Base-by-base conservation (phyloP, 2,329 filamentous ascomycete species). In the Apiospora phragmitis region DNA sequence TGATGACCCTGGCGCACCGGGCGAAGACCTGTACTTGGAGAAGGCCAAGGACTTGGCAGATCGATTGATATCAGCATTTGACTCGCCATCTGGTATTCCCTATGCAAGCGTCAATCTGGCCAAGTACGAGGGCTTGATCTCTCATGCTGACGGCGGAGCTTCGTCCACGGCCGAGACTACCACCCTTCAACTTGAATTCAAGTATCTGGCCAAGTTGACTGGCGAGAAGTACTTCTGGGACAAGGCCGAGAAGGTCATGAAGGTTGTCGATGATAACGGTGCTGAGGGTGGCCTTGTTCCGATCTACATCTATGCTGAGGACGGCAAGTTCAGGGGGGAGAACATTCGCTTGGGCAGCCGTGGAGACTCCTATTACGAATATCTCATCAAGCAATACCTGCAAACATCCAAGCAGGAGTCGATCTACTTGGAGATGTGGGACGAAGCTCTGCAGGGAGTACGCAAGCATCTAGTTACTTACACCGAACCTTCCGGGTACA, bases 351-450 rank as follows among this genome's bases (percentile, higher is more conserved):
- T 98, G 29, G 96, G 96, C 49, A 98, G 94, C 80, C 90, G 96
- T 72, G 96, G 96, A 65, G 96, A 99, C 84, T 98, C 95, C 66
- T 99, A 98, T 83, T 99, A 99, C 83, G 94, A 99, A 83, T 99
- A 99, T 80, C 89, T 99, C 68, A 97, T 98, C 85, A 99, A 99
- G 84, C 96, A 99, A 81, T 98, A 97, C 79, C 87, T 98, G 26
- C 96, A 99, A 81, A 99, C 96, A 16, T 93, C 93, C 70, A 90
- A 93, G 79, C 87, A 95, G 77, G 95, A 99, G 80, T 86, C 90
- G 0, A 83, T 98, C 21, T 99, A 99, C 81, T 86, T 91, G 74
- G 93, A 96, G 18, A 93, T 99, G 91, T 99, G 97, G 95, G 88
- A 95, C 49, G 93, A 99, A 79, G 88, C 94, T 18, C 85, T 99